Percentiles rank a stretch among this genome's conserved stretches.
These are phyloP conservation scores for Vaccinium myrtillus DNA, from an alignment of 148 eudicot species.

Conservation along the genomic window DNA sequence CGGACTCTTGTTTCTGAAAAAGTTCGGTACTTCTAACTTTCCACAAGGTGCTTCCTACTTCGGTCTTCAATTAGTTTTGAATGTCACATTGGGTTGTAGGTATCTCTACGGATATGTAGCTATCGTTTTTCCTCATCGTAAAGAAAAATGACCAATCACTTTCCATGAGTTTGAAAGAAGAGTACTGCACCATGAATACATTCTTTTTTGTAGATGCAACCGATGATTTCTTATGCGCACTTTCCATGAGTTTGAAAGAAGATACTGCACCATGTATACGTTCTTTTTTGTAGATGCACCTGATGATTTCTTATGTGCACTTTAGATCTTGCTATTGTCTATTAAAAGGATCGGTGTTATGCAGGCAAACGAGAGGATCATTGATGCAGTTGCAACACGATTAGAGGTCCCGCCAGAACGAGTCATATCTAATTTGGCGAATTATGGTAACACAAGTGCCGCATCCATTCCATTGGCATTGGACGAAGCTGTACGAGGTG, in stretches of 20 bases:
- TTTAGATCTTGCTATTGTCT: neutral
- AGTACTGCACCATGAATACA: neutral
- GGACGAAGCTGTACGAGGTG: slow-evolving; percentile 89
- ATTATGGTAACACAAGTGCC: slow-evolving; percentile 94
- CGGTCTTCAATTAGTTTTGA: neutral
- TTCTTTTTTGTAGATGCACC: neutral
- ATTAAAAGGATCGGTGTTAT: neutral
- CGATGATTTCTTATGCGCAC: neutral
- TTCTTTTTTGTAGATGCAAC: neutral
- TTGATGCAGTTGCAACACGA: slow-evolving; percentile 75
- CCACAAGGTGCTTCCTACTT: neutral
- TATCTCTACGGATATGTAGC: neutral
- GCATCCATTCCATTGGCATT: slow-evolving; percentile 95
- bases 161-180: neutral
- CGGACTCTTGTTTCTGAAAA: neutral
- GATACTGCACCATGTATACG: neutral
- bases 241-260: neutral
- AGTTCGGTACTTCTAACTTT: neutral
- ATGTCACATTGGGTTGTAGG: neutral
- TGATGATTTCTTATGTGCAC: neutral
- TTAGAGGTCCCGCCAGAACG: slow-evolving; percentile 73
- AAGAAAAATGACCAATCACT: neutral
- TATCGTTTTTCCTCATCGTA: neutral
- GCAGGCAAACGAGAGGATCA: slow-evolving; percentile 94
- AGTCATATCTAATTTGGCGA: slow-evolving; percentile 83